Base-by-base conservation (phyloP, 306 rosid genomes). In the Vicia sativa region DNA sequence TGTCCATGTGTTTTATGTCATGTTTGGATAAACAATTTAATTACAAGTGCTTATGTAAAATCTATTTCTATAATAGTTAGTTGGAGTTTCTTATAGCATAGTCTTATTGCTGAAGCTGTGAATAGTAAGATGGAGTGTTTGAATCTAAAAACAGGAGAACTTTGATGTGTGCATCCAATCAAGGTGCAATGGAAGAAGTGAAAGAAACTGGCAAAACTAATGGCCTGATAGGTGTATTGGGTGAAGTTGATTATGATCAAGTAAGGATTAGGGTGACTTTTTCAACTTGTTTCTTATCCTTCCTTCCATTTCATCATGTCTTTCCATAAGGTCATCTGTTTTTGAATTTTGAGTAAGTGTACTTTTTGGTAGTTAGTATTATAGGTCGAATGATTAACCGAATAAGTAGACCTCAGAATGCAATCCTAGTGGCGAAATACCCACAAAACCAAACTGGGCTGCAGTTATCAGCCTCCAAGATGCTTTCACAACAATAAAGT, bases 121-220 rank as follows among this genome's bases (percentile, higher is more conserved):
- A 74, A 81, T 73, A 66, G 85, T 89, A 67, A 92, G 77, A 55
- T 85, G 77, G 78, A 58, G 19, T 73, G 74, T 83, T 87, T 87
- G 83, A 72, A 66, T 89, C 81, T 83, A 81, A 87, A 83, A 83
- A 73, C 98, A 90, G 93, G 96, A 86, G 87, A 87, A 80, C 79
- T 84, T 90, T 86, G 74, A 88, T 81, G 61, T 83, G 84, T 87
- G 91, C 87, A 79, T 86, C 83, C 85, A 85, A 81, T 83, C 87
- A 83, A 86, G 91, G 83, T 76, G 86, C 89, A 34, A 86, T 79
- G 81, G 87, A 79, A 74, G 86, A 90, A 62, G 77, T 84, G 69
- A 84, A 80, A 77, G 83, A 75, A 74, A 79, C 80, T 2, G 80
- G 67, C 9, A 82, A 79, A 85, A 79, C 82, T 41, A 90, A 88